Evolutionary conservation across 164 flowering plant genomes (phyloP).

Genomic region (Kingdonia uniflora): DNA sequence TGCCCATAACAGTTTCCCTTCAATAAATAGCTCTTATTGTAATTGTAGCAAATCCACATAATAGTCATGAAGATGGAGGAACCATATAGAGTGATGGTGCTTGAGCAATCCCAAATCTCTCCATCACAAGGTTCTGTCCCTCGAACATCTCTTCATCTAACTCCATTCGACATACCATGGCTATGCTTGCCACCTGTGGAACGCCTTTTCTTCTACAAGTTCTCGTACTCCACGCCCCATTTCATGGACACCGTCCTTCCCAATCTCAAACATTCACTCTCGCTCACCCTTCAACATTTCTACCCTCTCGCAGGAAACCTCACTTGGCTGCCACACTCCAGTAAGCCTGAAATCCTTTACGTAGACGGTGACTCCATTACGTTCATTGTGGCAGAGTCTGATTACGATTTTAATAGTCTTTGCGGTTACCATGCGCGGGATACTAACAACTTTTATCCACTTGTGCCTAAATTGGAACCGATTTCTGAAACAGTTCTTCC

Average conservation of each 20-base stretch:
- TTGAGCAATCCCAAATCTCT: slow-evolving; percentile 1
- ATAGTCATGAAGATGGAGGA: no score
- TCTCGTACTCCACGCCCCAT: no score
- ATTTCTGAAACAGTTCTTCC: no score
- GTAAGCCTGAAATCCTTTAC: slow-evolving; percentile 24
- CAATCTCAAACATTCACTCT: no score
- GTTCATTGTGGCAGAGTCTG: slow-evolving; percentile 13
- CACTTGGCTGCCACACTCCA: no score
- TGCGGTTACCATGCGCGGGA: background rate
- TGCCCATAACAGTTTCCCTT: no score
- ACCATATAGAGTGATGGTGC: background rate
- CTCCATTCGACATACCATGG: slow-evolving; percentile 18
- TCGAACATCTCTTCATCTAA: slow-evolving; percentile 13
- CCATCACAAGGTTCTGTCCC: slow-evolving; percentile 4
- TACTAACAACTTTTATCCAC: background rate
- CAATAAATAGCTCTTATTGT: no score
- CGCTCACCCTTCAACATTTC: no score
- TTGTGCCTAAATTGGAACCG: slow-evolving; percentile 6
- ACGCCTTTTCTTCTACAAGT: slow-evolving; percentile 25
- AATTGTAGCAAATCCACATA: no score
- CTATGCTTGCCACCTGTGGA: slow-evolving; percentile 11
- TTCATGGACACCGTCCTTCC: no score
- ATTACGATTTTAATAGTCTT: slow-evolving; percentile 1
- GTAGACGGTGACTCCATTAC: slow-evolving; percentile 22
- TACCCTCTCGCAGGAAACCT: no score